phyloP scores from a whole-genome alignment of 257 asterid species.

The Solanum pimpinellifolium region DNA sequence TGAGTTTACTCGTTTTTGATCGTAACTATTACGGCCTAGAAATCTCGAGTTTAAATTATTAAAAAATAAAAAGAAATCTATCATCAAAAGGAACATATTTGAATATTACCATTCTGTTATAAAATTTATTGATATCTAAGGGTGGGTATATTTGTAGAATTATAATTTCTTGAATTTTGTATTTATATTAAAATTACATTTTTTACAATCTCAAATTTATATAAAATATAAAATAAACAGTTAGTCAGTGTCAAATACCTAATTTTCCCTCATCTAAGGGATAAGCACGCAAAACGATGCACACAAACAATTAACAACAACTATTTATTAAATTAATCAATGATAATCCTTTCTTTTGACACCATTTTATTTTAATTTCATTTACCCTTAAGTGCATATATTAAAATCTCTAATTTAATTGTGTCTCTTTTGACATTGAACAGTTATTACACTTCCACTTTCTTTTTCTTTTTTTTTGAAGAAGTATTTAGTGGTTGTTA shows the following conservation, averaged over 20 bases:
- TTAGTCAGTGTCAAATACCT: neutral
- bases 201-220: neutral
- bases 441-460: neutral
- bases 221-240: neutral
- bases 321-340: neutral
- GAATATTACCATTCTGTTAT: neutral
- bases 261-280: neutral
- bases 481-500: neutral
- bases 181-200: neutral
- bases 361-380: neutral
- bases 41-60: neutral
- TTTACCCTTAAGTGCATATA: neutral
- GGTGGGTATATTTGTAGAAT: neutral
- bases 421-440: neutral
- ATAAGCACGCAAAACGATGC: neutral
- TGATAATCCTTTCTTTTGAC: neutral
- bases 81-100: too few relatives aligned
- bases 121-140: neutral
- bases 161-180: neutral
- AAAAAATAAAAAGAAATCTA: neutral
- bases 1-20: neutral
- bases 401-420: neutral
- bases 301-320: neutral
- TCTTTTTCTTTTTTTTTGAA: neutral
- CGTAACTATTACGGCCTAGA: fast-evolving